Evolutionary conservation across 305 asterid genomes (phyloP).

Genomic region (Solanum hybrid): DNA sequence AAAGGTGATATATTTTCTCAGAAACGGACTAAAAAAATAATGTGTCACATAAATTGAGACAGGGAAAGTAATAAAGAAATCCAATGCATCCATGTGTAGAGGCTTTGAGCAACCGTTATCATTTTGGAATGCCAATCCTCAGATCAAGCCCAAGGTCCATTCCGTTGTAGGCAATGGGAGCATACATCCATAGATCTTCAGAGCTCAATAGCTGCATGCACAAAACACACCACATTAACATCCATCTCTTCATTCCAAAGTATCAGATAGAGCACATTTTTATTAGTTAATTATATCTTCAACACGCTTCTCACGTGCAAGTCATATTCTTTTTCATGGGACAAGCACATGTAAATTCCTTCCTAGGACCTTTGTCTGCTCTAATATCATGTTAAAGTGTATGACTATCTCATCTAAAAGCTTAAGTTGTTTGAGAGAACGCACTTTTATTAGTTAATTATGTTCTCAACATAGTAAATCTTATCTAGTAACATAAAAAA

Average conservation of each 20-base stretch:
- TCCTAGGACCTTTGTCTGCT: not conserved
- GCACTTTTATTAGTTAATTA: not conserved
- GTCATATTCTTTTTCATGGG: not conserved
- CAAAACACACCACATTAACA: not conserved
- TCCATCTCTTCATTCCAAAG: not conserved
- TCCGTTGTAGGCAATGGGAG: conserved; percentile 75
- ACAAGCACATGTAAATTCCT: not conserved
- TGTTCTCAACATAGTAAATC: not conserved
- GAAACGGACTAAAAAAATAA: not conserved
- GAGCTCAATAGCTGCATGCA: conserved; percentile 80
- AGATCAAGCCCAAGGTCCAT: conserved; percentile 47
- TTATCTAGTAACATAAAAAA: not conserved
- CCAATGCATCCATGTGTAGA: not conserved
- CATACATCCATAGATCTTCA: conserved; percentile 87
- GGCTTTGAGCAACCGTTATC: not conserved
- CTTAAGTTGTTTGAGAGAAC: too few species aligned
- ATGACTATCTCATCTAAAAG: not conserved
- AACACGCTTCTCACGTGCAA: not conserved
- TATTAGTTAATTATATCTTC: not conserved
- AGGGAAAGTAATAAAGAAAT: not conserved
- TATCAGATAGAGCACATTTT: not conserved
- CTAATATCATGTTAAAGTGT: not conserved
- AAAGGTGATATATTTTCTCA: not conserved
- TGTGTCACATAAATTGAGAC: not conserved
- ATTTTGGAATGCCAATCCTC: not conserved